Evolutionary conservation across 2,329 filamentous ascomycete genomes (phyloP).

Genomic region (Microcyclospora tardicrescens): DNA sequence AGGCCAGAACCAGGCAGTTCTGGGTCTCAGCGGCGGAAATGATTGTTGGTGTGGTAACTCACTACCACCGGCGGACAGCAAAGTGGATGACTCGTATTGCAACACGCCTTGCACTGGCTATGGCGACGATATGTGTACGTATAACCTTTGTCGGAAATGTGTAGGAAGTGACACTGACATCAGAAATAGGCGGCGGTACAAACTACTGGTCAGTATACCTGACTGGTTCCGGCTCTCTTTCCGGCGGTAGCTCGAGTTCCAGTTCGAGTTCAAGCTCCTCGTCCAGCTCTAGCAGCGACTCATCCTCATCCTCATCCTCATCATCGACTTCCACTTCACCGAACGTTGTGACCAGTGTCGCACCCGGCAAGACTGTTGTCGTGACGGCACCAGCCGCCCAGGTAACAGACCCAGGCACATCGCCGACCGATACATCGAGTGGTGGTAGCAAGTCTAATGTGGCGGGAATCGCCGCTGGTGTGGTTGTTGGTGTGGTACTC

Average conservation of each 20-base stretch:
- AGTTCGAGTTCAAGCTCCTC: constrained; percentile 6
- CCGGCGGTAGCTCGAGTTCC: constrained; percentile 11
- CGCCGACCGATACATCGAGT: constrained; percentile 23
- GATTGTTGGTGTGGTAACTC: constrained; percentile 62
- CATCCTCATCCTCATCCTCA: constrained; percentile 15
- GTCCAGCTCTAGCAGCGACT: constrained; percentile 2
- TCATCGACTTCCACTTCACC: constrained; percentile 9
- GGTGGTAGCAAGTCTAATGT: constrained; percentile 42
- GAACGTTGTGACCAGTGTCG: constrained; percentile 19
- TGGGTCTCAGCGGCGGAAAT: constrained; percentile 47
- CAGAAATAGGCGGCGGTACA: constrained; percentile 42
- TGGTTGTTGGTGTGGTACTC: constrained; percentile 69
- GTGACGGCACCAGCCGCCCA: constrained; percentile 25
- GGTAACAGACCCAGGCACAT: constrained; percentile 34
- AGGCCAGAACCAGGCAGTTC: constrained; percentile 39
- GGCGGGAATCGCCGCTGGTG: constrained; percentile 76
- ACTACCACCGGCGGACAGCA: constrained; percentile 46
- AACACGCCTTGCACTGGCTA: constrained; percentile 53
- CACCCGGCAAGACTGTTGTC: constrained; percentile 22
- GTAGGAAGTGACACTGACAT: constrained; percentile 1
- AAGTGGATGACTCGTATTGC: constrained; percentile 50
- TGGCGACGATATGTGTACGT: constrained; percentile 47
- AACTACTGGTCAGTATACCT: constrained; percentile 39
- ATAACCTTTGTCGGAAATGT: not conserved
- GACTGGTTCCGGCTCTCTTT: constrained; percentile 32